Base-by-base conservation (phyloP, 2,329 filamentous ascomycete species). In the Fusarium tjaetaba region DNA sequence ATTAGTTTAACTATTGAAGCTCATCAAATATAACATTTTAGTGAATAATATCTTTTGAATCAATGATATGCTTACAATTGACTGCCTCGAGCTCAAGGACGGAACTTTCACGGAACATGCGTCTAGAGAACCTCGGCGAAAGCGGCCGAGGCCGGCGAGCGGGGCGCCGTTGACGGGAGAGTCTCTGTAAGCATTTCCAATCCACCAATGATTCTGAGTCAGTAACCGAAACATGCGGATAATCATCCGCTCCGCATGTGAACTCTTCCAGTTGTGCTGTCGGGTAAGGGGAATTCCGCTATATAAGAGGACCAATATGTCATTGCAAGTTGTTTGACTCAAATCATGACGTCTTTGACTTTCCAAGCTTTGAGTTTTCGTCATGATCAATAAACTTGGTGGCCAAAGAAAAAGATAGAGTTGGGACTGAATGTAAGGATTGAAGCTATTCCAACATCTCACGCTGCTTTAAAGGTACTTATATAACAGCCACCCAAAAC, bases 91-190 rank as follows among this genome's bases (percentile, higher is more conserved):
- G 15, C 15, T 16, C 22, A 30, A 30, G 46, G 39, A 46, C 64
- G 55, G 26, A 36, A 32, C 41, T 39, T 43, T 41, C 42, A 46
- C 55, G 63, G 48, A 30, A 41, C n/a, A 55, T 43, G 41, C 28
- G 48, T 51, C 15, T 51, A 49, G 20, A 74, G 72, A 74, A 74
- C 71, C 71, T 74, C 71, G 72, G 72, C 71, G 72, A 74, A 74
- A 53, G 72, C 71, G 66, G 56, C 68, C 71, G 68, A 74, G 60
- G 67, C 63, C 68, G 64, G 64, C 38, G 46, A 39, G 72, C 71
- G 71, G 71, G 72, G 58, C 39, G 30, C 60, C 48, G 57, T 65
- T 74, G 55, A 58, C 32, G 55, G 55, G 20, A 57, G 41, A 36
- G 34, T 36, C 34, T 60, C 60, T 53, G 72, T 74, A 61, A 74